Conservation (phyloP, 352 stramenopile species). For the Globisporangium perplexum region DNA sequence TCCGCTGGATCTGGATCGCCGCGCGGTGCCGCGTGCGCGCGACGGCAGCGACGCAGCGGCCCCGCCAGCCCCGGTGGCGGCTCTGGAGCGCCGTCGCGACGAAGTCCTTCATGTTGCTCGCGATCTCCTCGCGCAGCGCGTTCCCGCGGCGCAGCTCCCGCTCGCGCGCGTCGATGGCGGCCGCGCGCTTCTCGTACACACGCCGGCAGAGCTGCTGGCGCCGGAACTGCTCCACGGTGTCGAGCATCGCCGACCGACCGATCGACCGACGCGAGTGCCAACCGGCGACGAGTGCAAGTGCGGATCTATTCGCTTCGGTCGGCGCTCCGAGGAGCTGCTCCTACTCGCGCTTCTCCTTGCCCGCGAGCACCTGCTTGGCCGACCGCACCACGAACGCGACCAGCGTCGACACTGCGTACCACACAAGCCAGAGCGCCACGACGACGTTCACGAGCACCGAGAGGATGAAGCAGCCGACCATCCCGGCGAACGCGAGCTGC, state of each 20-base stretch:
- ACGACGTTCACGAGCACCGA: constrained; percentile 47
- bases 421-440: constrained; percentile 55
- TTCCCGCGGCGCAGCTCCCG: constrained; percentile 46
- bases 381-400: constrained; percentile 12
- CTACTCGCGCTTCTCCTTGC: constrained; percentile 16
- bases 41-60: constrained; percentile 25
- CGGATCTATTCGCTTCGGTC: neutral
- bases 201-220: constrained; percentile 41
- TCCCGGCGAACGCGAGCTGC: constrained; percentile 29
- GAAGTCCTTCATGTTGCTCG: constrained; percentile 67
- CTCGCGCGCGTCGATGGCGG: constrained; percentile 35
- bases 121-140: constrained; percentile 64
- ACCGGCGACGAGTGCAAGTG: neutral
- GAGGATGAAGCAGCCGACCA: constrained; percentile 35
- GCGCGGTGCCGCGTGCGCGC: constrained; percentile 34
- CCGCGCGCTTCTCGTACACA: constrained; percentile 52
- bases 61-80: constrained; percentile 56
- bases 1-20: constrained; percentile 46
- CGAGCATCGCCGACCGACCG: constrained; percentile 25
- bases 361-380: constrained; percentile 3
- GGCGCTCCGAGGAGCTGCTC: neutral
- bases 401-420: constrained; percentile 45
- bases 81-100: constrained; percentile 67
- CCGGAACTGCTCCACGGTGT: constrained; percentile 40
- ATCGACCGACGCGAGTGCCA: neutral